Evolutionary conservation across 441 rosid genomes (phyloP), one percentile per base, ranked within the genome.

Genomic region (Flueggea neowawraea): DNA sequence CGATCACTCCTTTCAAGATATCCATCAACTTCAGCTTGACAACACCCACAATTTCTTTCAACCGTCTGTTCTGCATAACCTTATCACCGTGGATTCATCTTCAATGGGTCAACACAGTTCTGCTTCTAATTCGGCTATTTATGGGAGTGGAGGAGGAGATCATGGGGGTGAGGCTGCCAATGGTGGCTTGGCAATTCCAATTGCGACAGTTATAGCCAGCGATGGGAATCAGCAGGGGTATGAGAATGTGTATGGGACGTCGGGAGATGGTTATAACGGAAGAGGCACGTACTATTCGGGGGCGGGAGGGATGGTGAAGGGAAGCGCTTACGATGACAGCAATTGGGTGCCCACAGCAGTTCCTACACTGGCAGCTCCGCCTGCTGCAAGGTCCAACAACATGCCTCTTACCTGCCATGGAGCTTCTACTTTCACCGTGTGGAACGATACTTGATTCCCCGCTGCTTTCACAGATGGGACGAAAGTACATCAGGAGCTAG

Each of bases 341-440:
- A 80, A 68, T 15, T 86, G 90, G 87, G 80, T 82, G 55, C 82
- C 87, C 0, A 77, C 76, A 16, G 84, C 75, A 5, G 69, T 76
- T 60, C 86, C 88, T 9, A 57, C 74, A 4, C 14, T 73, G 3
- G 68, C 41, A 36, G 6, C 41, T 36, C 41, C 41, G 4, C 41
- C 41, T 8, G 9, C 72, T 5, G 58, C 78, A n/a, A 76, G 87
- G 58, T 62, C 89, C 10, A 72, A 54, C 51, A 80, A 39, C 31
- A 53, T 72, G 75, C 71, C 72, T 6, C 4, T 11, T 12, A 10
- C 14, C 41, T 81, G 73, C 70, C 88, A 76, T 62, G 89, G 77
- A 52, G 74, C 86, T 62, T 76, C 90, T 57, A 57, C 80, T 58
- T 86, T 86, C 74, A 69, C 90, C 0, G 85, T 83, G 51, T 86